phyloP scores from a whole-genome alignment of 345 rosid species.

The Corchorus capsularis region DNA sequence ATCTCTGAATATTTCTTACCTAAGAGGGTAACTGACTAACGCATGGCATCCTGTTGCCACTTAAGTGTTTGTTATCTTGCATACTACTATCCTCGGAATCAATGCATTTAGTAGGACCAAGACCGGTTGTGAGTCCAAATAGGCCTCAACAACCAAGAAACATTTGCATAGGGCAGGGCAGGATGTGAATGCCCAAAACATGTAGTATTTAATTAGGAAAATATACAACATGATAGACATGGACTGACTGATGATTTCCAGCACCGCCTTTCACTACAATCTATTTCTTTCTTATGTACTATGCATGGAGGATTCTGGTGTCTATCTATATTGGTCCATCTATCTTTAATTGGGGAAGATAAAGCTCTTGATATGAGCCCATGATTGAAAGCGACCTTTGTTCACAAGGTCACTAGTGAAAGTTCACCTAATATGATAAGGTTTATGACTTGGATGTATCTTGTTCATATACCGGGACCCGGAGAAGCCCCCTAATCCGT shows the following conservation, averaged over 20 bases:
- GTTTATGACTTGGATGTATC: conserved; percentile 17
- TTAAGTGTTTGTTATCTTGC: too few species aligned
- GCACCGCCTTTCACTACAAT: not conserved
- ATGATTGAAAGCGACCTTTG: conserved; percentile 29
- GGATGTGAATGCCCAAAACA: too few species aligned
- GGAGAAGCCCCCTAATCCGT: too few species aligned
- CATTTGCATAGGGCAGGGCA: too few species aligned
- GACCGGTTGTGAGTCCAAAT: too few species aligned
- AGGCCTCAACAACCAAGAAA: too few species aligned
- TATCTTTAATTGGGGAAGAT: conserved; percentile 7
- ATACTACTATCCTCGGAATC: too few species aligned
- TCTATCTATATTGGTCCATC: conserved; percentile 5
- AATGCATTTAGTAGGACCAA: too few species aligned
- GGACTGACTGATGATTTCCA: conserved; percentile 1
- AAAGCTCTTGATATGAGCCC: not conserved
- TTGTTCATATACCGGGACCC: too few species aligned
- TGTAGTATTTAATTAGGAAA: conserved; percentile 14
- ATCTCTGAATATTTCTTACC: too few species aligned
- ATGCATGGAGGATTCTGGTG: not conserved
- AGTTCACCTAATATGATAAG: conserved; percentile 13
- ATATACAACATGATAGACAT: conserved; percentile 29
- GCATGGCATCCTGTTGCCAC: too few species aligned
- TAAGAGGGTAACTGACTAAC: too few species aligned
- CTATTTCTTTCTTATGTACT: not conserved
- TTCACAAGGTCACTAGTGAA: conserved; percentile 14